These are phyloP conservation scores for Trametopsis cervina DNA, from an alignment of 768 basidiomycete species.

Conservation along the genomic window DNA sequence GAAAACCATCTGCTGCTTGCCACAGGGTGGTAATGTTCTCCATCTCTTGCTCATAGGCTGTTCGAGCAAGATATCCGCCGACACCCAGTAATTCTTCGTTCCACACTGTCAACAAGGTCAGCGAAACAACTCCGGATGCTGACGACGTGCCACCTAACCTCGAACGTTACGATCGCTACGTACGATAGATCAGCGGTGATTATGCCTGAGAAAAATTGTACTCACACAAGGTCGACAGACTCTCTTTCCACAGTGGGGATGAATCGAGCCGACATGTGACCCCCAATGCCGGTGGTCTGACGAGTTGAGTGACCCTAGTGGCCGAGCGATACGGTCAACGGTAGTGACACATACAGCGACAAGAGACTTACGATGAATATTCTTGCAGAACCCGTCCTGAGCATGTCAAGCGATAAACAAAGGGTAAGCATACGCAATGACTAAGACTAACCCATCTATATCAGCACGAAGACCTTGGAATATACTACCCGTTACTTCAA, in stretches of 20 bases:
- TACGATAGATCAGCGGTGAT: background rate
- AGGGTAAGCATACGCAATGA: background rate
- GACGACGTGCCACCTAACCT: constrained; percentile 32
- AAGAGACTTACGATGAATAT: constrained; percentile 69
- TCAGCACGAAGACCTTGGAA: constrained; percentile 86
- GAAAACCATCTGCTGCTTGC: constrained; percentile 34
- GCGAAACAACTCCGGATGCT: background rate
- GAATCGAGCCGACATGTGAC: constrained; percentile 72
- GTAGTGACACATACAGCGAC: background rate
- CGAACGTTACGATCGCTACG: constrained; percentile 78
- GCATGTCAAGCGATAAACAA: background rate
- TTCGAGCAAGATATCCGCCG: constrained; percentile 75
- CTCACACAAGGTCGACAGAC: constrained; percentile 81
- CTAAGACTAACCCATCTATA: constrained; percentile 60
- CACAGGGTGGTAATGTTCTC: constrained; percentile 51
- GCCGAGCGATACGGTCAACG: background rate
- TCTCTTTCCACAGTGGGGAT: constrained; percentile 97
- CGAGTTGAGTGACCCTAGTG: constrained; percentile 84
- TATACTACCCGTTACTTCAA: constrained; percentile 64
- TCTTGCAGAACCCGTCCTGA: constrained; percentile 58
- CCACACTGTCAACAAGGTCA: constrained; percentile 50
- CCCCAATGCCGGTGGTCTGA: constrained; percentile 82
- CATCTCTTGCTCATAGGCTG: constrained; percentile 83
- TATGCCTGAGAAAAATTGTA: background rate
- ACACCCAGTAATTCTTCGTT: constrained; percentile 84